Conservation (phyloP, 768 basidiomycete species). For the Mycena vitilis region DNA sequence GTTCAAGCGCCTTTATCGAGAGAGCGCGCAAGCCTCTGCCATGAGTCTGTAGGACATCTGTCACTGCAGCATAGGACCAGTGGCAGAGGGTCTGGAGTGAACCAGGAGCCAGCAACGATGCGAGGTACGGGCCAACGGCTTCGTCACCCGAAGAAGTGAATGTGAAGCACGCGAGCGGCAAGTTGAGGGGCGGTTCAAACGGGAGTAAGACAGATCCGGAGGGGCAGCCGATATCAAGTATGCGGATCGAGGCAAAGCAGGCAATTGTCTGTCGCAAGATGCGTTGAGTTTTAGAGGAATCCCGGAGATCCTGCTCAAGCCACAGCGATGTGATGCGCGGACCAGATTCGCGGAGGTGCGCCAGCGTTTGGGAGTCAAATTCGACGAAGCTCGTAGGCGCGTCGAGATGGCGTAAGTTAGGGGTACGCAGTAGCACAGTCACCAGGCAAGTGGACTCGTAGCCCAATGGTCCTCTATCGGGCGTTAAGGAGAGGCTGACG, state of each 20-base stretch:
- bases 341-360: constrained; percentile 18
- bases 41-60: not conserved
- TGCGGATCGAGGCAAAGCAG: constrained; percentile 20
- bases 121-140: constrained; percentile 26
- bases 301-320: constrained; percentile 24
- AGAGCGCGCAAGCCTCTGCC: constrained; percentile 28
- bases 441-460: not conserved
- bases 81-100: constrained; percentile 17
- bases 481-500: constrained; percentile 3
- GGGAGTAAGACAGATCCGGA: not conserved
- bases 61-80: no score
- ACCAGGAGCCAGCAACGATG: constrained; percentile 17
- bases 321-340: constrained; percentile 23
- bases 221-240: constrained; percentile 31
- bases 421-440: constrained; percentile 28
- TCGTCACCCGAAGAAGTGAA: constrained; percentile 14
- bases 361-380: no score
- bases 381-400: no score
- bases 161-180: constrained; percentile 21
- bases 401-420: constrained; percentile 9
- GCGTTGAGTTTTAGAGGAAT: constrained; percentile 1
- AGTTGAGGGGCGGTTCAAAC: constrained; percentile 19
- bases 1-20: constrained; percentile 8
- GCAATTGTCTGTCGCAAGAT: constrained; percentile 29
- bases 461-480: no score